phyloP scores from a whole-genome alignment of 768 basidiomycete species.

The Rhizopogon vinicolor region DNA sequence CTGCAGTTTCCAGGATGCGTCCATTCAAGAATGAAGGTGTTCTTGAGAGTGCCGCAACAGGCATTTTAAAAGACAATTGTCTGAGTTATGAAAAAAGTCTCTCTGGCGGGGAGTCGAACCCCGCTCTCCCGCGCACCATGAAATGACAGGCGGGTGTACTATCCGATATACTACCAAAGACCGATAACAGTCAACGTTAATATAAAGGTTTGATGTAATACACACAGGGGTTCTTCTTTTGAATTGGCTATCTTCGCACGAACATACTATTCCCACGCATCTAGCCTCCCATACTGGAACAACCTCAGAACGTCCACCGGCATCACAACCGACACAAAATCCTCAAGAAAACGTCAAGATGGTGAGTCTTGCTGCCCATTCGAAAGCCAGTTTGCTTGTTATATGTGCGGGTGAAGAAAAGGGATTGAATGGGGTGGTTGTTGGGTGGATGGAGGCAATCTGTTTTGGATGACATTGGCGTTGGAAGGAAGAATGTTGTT shows the following conservation, averaged over 20 bases:
- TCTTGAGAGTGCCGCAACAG: too few relatives aligned
- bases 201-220: too few relatives aligned
- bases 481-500: neutral
- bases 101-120: slow-evolving; percentile 32
- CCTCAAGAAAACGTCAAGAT: slow-evolving; percentile 37
- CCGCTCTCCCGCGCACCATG: slow-evolving; percentile 19
- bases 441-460: slow-evolving; percentile 28
- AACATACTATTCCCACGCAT: slow-evolving; percentile 16
- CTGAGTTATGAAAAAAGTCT: neutral
- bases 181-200: too few relatives aligned
- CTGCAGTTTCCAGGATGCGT: too few relatives aligned
- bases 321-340: slow-evolving; percentile 17
- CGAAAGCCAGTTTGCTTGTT: slow-evolving; percentile 7
- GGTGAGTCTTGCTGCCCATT: slow-evolving; percentile 35
- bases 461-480: slow-evolving; percentile 30
- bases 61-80: too few relatives aligned
- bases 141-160: slow-evolving; percentile 36
- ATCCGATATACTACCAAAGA: slow-evolving; percentile 32
- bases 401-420: slow-evolving; percentile 8
- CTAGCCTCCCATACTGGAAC: slow-evolving; percentile 9
- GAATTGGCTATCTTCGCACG: neutral
- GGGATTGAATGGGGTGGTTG: slow-evolving; percentile 15
- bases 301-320: slow-evolving; percentile 3
- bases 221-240: too few relatives aligned
- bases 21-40: too few relatives aligned